Percentiles rank a stretch among this genome's conserved stretches.
Conservation (phyloP, 305 asterid genomes). For the Fraxinus paxiana region DNA sequence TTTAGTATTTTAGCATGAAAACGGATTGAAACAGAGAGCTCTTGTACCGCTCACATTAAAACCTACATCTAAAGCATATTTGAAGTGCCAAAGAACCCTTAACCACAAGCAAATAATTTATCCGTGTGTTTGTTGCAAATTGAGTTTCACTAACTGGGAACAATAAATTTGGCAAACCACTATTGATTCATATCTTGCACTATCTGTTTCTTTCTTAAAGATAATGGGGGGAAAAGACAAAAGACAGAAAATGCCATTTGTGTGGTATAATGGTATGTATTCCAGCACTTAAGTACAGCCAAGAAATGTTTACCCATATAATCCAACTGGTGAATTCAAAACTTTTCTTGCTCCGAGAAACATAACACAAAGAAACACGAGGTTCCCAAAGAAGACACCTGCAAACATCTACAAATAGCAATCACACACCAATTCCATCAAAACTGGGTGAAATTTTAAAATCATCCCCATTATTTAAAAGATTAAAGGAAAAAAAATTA, state of each 20-base stretch:
- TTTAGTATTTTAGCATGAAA: not conserved
- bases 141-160: not conserved
- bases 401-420: conserved; percentile 45
- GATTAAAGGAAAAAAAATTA: not conserved
- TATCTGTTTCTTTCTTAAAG: not conserved
- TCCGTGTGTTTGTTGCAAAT: not conserved
- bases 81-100: not conserved
- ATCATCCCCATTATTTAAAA: not conserved
- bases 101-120: not conserved
- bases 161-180: not conserved
- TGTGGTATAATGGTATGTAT: not conserved
- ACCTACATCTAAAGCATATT: not conserved
- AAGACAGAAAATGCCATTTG: not conserved
- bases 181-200: not conserved
- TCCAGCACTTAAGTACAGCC: not conserved
- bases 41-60: not conserved
- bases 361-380: conserved; percentile 39
- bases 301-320: conserved; percentile 43
- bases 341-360: conserved; percentile 45
- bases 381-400: conserved; percentile 54
- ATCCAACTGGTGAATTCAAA: conserved; percentile 36
- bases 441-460: conserved; percentile 11
- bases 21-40: not conserved
- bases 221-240: not conserved
- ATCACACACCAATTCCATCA: not conserved